Evolutionary conservation across 2,329 filamentous ascomycete species (phyloP).

Genomic region (Colletotrichum simmondsii): DNA sequence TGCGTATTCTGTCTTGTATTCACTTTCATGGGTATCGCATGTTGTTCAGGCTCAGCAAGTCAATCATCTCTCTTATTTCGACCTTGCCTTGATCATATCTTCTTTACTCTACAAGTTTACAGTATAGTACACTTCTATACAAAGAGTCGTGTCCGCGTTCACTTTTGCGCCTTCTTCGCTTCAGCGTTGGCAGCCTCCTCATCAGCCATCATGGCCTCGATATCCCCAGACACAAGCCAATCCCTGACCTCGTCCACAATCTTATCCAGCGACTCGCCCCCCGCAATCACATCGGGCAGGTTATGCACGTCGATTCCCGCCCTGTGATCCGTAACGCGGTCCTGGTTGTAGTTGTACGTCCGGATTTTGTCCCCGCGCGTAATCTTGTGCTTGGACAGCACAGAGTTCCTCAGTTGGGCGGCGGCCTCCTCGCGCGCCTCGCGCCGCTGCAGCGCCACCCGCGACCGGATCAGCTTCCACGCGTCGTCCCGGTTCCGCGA

Average conservation of each 20-base stretch:
- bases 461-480: slow-evolving; percentile 85
- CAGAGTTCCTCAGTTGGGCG: slow-evolving; percentile 77
- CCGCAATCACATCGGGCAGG: slow-evolving; percentile 81
- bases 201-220: slow-evolving; percentile 76
- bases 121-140: slow-evolving; percentile 9
- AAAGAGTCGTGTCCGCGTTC: neutral
- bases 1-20: too few relatives aligned
- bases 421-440: slow-evolving; percentile 88
- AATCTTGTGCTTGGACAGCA: slow-evolving; percentile 82
- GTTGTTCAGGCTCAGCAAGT: neutral
- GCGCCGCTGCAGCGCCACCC: slow-evolving; percentile 81
- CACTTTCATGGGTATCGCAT: neutral
- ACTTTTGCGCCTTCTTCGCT: slow-evolving; percentile 32
- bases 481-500: slow-evolving; percentile 88
- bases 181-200: slow-evolving; percentile 52
- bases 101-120: neutral
- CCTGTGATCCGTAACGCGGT: slow-evolving; percentile 89
- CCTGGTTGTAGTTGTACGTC: slow-evolving; percentile 83
- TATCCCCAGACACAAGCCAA: slow-evolving; percentile 81
- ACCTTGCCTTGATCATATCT: neutral
- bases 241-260: slow-evolving; percentile 82
- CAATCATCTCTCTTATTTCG: neutral
- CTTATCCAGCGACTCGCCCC: slow-evolving; percentile 75
- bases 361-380: slow-evolving; percentile 93
- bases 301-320: slow-evolving; percentile 84